phyloP scores from a whole-genome alignment of 768 basidiomycete species.

The Lactarius sp. region DNA sequence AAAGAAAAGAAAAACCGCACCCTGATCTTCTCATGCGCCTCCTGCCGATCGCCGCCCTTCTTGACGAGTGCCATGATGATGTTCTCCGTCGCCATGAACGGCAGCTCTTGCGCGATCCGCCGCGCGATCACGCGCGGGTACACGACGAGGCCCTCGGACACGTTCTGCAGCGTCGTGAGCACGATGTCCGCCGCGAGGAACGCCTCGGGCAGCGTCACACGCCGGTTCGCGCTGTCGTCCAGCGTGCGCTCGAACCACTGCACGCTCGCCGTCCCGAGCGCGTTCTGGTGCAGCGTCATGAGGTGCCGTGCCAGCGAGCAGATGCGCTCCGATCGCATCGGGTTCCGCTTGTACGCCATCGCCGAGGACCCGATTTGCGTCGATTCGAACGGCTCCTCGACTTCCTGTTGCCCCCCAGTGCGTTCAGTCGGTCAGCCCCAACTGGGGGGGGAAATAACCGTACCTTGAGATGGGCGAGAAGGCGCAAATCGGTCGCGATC shows the following conservation, averaged over 20 bases:
- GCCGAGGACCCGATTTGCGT: slow-evolving; percentile 97
- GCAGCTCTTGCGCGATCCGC: slow-evolving; percentile 89
- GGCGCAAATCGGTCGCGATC: slow-evolving; percentile 90
- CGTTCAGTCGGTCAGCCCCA: too few species aligned
- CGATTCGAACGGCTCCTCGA: slow-evolving; percentile 98
- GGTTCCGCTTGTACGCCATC: slow-evolving; percentile 99
- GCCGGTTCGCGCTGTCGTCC: slow-evolving; percentile 96
- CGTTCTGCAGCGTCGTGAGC: slow-evolving; percentile 90
- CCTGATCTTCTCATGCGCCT: slow-evolving; percentile 93
- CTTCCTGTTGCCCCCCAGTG: slow-evolving; percentile 52
- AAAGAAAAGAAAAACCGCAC: slow-evolving; percentile 38
- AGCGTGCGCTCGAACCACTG: slow-evolving; percentile 99
- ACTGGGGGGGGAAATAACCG: too few species aligned
- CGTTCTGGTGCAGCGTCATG: slow-evolving; percentile 94
- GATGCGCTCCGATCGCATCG: slow-evolving; percentile 97
- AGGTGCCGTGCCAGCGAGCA: slow-evolving; percentile 95
- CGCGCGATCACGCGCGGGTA: slow-evolving; percentile 94
- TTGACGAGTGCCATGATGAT: slow-evolving; percentile 99
- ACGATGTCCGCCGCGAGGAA: slow-evolving; percentile 97
- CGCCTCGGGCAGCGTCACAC: slow-evolving; percentile 94
- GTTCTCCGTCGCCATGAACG: slow-evolving; percentile 99
- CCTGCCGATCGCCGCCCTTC: slow-evolving; percentile 90
- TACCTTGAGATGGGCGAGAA: slow-evolving; percentile 91
- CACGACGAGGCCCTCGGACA: slow-evolving; percentile 98
- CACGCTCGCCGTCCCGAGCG: slow-evolving; percentile 88